Evolutionary conservation across 345 rosid genomes (phyloP), one percentile per base, ranked within the genome.

Genomic region (Hypericum perforatum): DNA sequence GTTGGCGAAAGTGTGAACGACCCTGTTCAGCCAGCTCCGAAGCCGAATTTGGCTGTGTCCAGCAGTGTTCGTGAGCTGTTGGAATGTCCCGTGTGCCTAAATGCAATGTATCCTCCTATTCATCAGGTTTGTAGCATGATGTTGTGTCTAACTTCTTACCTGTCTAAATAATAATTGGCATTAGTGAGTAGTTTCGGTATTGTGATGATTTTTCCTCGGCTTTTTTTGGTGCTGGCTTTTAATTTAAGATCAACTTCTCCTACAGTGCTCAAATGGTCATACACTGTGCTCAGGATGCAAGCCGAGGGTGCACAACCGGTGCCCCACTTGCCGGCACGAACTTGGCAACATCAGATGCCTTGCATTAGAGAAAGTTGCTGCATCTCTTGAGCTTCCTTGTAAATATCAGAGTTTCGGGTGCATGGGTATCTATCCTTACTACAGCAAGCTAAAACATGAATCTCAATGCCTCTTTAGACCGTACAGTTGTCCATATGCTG

Each of bases 331-430:
- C 76, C 73, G 89, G 59, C 89, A 85, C 13, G 94, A 85, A 65
- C 89, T 85, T 5, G 94, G 94, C 38, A 85, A 85, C 68, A 85
- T 85, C 50, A 80, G 94, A 65, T 85, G 94, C 62, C 89, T 85
- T 67, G 95, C 95, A 6, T 51, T 85, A 57, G 95, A 85, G 74
- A 82, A 85, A 64, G 82, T 85, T 56, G 95, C 95, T 16, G 95
- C 95, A 40, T 85, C 89, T 54, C 81, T 85, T 37, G 85, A 85
- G 49, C 86, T 85, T 73, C 89, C 95, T 2, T 85, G 95, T 70
- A 85, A 74, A 76, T 78, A 76, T 68, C 95, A 82, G 66, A 80
- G 74, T 59, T 82, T 69, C 57, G 95, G 95, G 58, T 82, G 95
- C 55, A 11, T 65, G 0, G 89, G 85, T 59, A 73, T 85, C 67